A percentile compares a stretch with the other conserved stretches of the same genome.
Conservation (phyloP, 2,329 filamentous ascomycete species). For the Sporothrix brunneoviolacea region DNA sequence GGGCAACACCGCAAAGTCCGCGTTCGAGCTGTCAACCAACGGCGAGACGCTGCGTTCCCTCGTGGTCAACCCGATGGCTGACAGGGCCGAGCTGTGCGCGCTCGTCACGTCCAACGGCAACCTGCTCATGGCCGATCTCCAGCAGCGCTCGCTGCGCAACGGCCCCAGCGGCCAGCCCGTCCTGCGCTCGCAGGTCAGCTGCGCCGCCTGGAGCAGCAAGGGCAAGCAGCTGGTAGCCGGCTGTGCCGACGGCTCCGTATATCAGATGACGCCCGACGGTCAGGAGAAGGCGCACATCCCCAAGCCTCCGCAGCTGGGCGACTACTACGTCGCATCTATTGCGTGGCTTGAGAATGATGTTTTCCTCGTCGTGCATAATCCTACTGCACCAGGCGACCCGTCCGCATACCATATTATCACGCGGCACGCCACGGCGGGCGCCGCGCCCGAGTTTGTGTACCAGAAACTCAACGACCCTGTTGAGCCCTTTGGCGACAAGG, state of each 20-base stretch:
- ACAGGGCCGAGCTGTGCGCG: conserved; percentile 68
- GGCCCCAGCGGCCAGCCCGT: conserved; percentile 54
- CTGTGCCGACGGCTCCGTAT: conserved; percentile 68
- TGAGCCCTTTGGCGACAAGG: conserved; percentile 59
- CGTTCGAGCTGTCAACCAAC: conserved; percentile 72
- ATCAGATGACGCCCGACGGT: conserved; percentile 79
- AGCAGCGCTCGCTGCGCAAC: conserved; percentile 52
- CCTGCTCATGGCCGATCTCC: conserved; percentile 75
- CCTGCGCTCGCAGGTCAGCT: conserved; percentile 70
- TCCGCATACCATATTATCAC: conserved; percentile 77
- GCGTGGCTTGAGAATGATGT: conserved; percentile 84
- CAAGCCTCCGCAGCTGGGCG: conserved; percentile 59
- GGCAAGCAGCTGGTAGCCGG: conserved; percentile 92
- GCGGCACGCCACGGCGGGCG: conserved; percentile 46
- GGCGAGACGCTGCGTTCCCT: conserved; percentile 66
- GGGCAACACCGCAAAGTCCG: conserved; percentile 55
- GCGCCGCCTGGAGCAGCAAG: conserved; percentile 82
- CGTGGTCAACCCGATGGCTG: conserved; percentile 70
- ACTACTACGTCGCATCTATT: conserved; percentile 72
- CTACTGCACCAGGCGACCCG: conserved; percentile 49
- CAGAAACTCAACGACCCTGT: conserved; percentile 71
- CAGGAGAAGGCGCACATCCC: conserved; percentile 72
- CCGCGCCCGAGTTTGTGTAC: conserved; percentile 55
- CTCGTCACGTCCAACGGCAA: conserved; percentile 75
- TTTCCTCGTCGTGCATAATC: conserved; percentile 76